Conservation (phyloP, 495 filamentous ascomycete species). For the Aspergillus saccharolyticus region DNA sequence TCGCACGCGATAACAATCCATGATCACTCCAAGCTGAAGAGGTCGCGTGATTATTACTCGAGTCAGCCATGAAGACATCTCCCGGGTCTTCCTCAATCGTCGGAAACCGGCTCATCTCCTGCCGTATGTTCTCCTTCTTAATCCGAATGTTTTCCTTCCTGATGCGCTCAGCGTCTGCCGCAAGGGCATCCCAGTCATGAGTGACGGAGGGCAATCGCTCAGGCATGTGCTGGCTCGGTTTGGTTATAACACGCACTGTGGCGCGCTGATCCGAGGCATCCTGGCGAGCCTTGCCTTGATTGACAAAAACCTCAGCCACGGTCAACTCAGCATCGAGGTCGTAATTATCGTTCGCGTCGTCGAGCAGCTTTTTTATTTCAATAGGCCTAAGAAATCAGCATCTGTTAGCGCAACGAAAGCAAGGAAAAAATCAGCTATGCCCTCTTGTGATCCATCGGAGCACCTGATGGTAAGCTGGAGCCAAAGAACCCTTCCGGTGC, state of each 20-base stretch:
- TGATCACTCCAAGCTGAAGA: not conserved
- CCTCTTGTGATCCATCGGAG: not conserved
- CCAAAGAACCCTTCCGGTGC: no score
- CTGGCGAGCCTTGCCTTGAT: constrained; percentile 28
- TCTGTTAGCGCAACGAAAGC: constrained; percentile 6
- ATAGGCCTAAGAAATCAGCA: constrained; percentile 22
- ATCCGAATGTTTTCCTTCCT: constrained; percentile 8
- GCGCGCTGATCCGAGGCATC: constrained; percentile 36
- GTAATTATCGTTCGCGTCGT: constrained; percentile 29
- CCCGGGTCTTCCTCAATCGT: constrained; percentile 12
- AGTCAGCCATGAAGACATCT: not conserved
- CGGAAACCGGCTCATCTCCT: constrained; percentile 8
- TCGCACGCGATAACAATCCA: not conserved
- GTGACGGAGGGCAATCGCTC: constrained; percentile 32
- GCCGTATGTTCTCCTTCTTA: constrained; percentile 12
- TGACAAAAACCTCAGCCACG: constrained; percentile 37
- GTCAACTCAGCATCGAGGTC: constrained; percentile 32
- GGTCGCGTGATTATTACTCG: not conserved
- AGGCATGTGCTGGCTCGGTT: constrained; percentile 14
- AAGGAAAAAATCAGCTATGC: not conserved
- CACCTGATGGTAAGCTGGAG: no score
- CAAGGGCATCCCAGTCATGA: constrained; percentile 31
- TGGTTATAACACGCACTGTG: constrained; percentile 32
- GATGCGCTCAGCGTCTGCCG: constrained; percentile 13
- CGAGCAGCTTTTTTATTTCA: constrained; percentile 35